Evolutionary conservation across 495 filamentous ascomycete genomes (phyloP), one percentile per base, ranked within the genome.

Genomic region (Darksidea phi): DNA sequence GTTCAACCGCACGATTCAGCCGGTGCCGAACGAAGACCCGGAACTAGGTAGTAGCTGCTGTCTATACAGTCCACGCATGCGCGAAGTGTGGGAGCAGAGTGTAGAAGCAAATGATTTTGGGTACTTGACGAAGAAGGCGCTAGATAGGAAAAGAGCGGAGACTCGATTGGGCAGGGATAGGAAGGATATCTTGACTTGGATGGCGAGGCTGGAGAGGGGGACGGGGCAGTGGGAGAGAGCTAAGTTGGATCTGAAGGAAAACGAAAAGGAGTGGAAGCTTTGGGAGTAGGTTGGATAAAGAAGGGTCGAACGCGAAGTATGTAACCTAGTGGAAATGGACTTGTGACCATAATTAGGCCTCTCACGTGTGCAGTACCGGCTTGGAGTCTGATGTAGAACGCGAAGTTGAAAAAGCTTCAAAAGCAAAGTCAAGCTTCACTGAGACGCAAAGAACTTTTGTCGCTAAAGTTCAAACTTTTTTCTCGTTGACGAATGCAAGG

Each of bases 41-140:
- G 72, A 71, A 43, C 18, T n/a, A 20, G 74, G 82, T 36, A 83
- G 79, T 0, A 80, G 79, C 18, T 94, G 89, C 66, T 86, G 89
- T 72, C 74, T 92, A 6, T 91, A 88, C 61, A 88, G 85, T n/a
- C 73, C 79, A 10, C 81, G 84, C n/a, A 91, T 91, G 85, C 78
- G 88, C 41, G 73, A 77, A 0, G 77, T 85, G 8, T 90, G 90
- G 69, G 66, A 71, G 17, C 76, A 81, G 18, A 85, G 86, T 1
- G 80, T 86, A 48, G 63, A 75, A 55, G 78, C 79, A 17, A 76
- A 82, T 45, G 87, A 91, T 64, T 73, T 96, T 50, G 82, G 84
- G 10, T 79, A 80, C 46, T 78, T 98, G 45, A 84, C 86, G 12
- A 76, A 84, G 57, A 84, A 84, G 64, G 90, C 90, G 2, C 82